These are phyloP conservation scores for Irpex sp. DNA, from an alignment of 1,284 basidiomycete genomes.

Conservation along the genomic window DNA sequence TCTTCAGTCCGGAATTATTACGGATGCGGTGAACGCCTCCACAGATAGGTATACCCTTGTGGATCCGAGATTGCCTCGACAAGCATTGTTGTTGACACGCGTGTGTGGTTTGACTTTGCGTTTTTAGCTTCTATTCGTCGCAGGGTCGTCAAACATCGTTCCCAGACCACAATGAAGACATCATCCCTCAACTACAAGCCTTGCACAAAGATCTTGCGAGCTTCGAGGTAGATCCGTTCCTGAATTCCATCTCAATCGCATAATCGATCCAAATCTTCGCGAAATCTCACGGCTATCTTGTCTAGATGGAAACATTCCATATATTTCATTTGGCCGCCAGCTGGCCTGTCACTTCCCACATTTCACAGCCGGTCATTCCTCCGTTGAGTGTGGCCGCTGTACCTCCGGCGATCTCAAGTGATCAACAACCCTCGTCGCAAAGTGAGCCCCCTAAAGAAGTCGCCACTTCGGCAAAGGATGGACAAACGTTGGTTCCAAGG, in stretches of 20 bases:
- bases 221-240: constrained; percentile 51
- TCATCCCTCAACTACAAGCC: constrained; percentile 56
- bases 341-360: constrained; percentile 32
- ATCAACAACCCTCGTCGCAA: constrained; percentile 25
- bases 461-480: constrained; percentile 17
- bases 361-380: constrained; percentile 14
- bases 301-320: constrained; percentile 81
- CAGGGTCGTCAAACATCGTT: constrained; percentile 82
- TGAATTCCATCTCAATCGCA: neutral
- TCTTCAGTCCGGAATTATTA: constrained; percentile 37
- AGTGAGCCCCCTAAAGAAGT: constrained; percentile 26
- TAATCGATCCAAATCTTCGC: neutral
- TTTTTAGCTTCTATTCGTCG: constrained; percentile 74
- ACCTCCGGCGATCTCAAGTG: constrained; percentile 27
- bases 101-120: neutral
- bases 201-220: constrained; percentile 52
- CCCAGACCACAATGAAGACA: constrained; percentile 65
- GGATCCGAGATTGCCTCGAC: constrained; percentile 12
- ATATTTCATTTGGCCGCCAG: constrained; percentile 69
- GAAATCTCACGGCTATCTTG: constrained; percentile 1
- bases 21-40: constrained; percentile 63
- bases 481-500: constrained; percentile 22
- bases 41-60: constrained; percentile 58
- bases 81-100: constrained; percentile 2
- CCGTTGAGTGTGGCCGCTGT: constrained; percentile 44